phyloP scores from a whole-genome alignment of 257 asterid species.

The Primulina eburnea region DNA sequence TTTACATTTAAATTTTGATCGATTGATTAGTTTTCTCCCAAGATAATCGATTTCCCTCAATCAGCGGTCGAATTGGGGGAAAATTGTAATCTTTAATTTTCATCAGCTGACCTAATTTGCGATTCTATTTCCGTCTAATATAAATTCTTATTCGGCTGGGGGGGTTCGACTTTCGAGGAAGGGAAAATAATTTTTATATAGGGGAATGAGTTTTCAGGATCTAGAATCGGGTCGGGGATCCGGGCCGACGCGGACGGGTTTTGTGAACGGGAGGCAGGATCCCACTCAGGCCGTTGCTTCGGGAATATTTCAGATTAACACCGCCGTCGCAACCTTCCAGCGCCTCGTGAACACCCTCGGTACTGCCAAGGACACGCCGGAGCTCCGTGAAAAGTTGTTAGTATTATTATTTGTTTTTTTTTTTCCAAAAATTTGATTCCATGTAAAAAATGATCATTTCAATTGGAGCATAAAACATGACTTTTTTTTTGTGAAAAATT shows the following conservation, averaged over 20 bases:
- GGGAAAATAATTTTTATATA: too few species aligned
- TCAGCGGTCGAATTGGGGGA: too few species aligned
- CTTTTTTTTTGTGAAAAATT: too few species aligned
- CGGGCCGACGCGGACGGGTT: constrained; percentile 47
- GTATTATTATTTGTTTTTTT: constrained; percentile 25
- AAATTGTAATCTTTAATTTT: too few species aligned
- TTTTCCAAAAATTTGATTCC: too few species aligned
- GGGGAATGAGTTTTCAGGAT: constrained; percentile 85
- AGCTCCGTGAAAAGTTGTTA: constrained; percentile 94
- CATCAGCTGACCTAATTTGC: too few species aligned
- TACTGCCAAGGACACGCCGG: constrained; percentile 91
- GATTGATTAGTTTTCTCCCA: too few species aligned
- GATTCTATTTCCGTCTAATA: too few species aligned
- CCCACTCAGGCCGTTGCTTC: constrained; percentile 89
- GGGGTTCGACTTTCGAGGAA: too few species aligned
- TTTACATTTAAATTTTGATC: too few species aligned
- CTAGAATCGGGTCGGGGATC: constrained; percentile 77
- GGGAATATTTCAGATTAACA: constrained; percentile 87
- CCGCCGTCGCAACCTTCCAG: constrained; percentile 84
- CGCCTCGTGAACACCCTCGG: constrained; percentile 92
- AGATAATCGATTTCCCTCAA: too few species aligned
- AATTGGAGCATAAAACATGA: not conserved
- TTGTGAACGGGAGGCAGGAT: constrained; percentile 67
- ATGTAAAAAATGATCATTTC: not conserved
- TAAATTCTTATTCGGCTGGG: too few species aligned